Evolutionary conservation across 2,329 filamentous ascomycete genomes (phyloP), one percentile per base, ranked within the genome.

Genomic region (Alternaria ventricosa): DNA sequence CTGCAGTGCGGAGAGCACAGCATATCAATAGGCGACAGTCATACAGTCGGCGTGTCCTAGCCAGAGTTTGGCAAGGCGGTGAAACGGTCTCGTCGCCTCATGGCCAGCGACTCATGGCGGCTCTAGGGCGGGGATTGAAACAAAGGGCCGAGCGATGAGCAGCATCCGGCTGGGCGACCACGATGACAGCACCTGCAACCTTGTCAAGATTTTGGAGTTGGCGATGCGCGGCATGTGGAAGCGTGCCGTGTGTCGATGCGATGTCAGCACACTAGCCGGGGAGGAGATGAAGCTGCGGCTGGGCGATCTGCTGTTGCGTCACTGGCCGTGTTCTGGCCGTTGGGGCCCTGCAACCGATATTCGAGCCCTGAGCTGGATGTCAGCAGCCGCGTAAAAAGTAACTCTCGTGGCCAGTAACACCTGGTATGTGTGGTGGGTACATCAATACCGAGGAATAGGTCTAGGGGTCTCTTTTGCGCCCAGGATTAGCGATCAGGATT

Each of bases 11-110:
- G 59, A 60, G 67, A 22, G 59, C 68, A 75, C 73, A 55, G 64
- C 68, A 68, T 67, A 54, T 62, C 62, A 56, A 65, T 61, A 69
- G 71, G 68, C 71, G 63, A 68, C 57, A 33, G 75, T 73, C 56
- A 65, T 65, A 75, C 73, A 64, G 51, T 47, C 55, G 66, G 65
- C 68, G 59, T 71, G 67, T 68, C 67, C 55, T 57, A 61, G 60
- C 63, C 65, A 67, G 60, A 65, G 66, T 72, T 67, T 67, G 66
- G 55, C 54, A 59, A 63, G 56, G 51, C 60, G 64, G 68, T 77
- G 74, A 75, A 70, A 71, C 68, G 56, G 47, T 12, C 15, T 45
- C 50, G 44, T 63, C 60, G 63, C 61, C 63, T 66, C 67, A 58
- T 65, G 41, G 57, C 22, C 60, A 50, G 61, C 62, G 68, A 69